Evolutionary conservation across 129 eudicot species (phyloP), one percentile per base, ranked within the genome.

Genomic region (Saposhnikovia divaricata): DNA sequence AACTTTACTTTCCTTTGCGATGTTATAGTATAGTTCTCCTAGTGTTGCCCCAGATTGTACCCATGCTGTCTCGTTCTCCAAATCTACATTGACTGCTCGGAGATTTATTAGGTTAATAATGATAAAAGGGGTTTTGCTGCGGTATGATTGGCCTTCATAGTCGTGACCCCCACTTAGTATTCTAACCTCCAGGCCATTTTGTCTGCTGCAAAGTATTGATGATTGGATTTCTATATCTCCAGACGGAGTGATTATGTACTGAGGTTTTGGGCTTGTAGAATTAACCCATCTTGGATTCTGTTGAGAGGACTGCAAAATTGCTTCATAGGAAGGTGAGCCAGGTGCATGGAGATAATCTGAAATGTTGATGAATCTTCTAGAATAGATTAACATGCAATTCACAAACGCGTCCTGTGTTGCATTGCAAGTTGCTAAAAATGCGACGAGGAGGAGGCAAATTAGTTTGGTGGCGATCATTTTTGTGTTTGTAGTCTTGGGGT

Each of bases 211-310:
- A 21, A 85, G 14, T 12, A 85, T 63, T 44, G 87, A 63, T 16
- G 87, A 74, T 43, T 79, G 77, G 9, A 84, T 81, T 72, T 84
- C 81, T 18, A 46, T 9, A 63, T 83, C 73, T 34, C 39, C 28
- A 47, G 77, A 83, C 12, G 86, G 86, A 25, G 82, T 74, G 37
- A 84, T 74, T 63, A 84, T 80, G 80, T 69, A 37, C 11, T 57
- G 77, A 46, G 87, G 87, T 47, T 76, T 80, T 13, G 8, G 72
- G 39, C 51, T 27, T 57, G 81, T 79, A 25, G 87, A 76, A 66
- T 84, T 81, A 9, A 80, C 50, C 87, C 87, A 84, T 75, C 87
- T 84, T 10, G 82, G 84, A 51, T 80, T 84, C 61, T 84, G 87
- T 78, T 84, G 79, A 42, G 87, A 78, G 14, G 81, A 68, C 75